These are phyloP conservation scores for Lachnellula suecica DNA, from an alignment of 2,329 filamentous ascomycete genomes.

Conservation along the genomic window DNA sequence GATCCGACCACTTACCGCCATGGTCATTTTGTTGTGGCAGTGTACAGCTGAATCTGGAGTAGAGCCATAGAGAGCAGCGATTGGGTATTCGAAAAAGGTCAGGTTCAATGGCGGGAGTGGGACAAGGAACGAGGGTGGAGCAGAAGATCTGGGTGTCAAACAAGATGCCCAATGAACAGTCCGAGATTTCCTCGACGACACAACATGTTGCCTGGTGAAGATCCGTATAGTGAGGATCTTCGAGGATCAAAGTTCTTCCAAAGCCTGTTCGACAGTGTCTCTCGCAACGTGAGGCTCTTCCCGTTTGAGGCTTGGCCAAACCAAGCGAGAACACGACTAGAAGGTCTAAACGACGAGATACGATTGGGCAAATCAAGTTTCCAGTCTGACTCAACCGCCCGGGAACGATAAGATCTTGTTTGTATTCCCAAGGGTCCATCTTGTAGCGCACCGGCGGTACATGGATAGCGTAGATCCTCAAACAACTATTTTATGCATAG, in stretches of 20 bases:
- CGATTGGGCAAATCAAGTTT: conserved; percentile 18
- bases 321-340: conserved; percentile 1
- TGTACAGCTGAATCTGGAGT: conserved; percentile 11
- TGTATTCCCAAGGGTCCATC: not conserved
- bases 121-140: conserved; percentile 4
- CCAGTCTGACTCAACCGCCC: conserved; percentile 1
- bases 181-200: not conserved
- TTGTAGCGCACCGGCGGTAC: not conserved
- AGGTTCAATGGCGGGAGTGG: conserved; percentile 1
- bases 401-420: conserved; percentile 10
- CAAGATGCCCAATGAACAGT: conserved; percentile 4
- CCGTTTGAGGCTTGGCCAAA: conserved; percentile 22
- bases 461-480: conserved; percentile 22
- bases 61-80: not conserved
- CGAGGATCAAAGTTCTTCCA: conserved; percentile 9
- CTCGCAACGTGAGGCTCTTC: conserved; percentile 24
- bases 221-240: conserved; percentile 9
- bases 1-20: conserved; percentile 4
- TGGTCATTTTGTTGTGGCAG: conserved; percentile 2
- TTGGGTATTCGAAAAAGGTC: not conserved
- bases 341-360: not conserved
- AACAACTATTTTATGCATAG: conserved; percentile 15
- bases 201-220: conserved; percentile 5
- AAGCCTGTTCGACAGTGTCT: not conserved
- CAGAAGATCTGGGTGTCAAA: not conserved